These are phyloP conservation scores for Mycena venus DNA, from an alignment of 768 basidiomycete species.

Conservation along the genomic window DNA sequence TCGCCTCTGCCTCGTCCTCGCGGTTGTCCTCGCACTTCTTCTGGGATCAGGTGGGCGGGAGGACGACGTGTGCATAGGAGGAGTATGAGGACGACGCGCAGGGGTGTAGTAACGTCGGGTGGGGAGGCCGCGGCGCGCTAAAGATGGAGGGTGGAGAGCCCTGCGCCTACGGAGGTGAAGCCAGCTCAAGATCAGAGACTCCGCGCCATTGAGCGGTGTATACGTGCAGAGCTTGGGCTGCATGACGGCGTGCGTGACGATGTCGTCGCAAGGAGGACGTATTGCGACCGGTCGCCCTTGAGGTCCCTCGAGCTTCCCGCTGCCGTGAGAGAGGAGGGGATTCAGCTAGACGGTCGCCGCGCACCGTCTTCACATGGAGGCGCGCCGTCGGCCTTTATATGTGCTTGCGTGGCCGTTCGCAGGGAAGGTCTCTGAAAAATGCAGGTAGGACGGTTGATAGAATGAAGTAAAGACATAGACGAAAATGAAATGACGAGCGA, in stretches of 20 bases:
- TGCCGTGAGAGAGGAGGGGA: too few species aligned
- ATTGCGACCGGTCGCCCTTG: not conserved
- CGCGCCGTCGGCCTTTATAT: not conserved
- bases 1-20: too few species aligned
- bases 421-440: not conserved
- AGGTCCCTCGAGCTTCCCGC: too few species aligned
- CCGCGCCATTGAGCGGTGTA: conserved; percentile 77
- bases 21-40: too few species aligned
- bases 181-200: conserved; percentile 38
- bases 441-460: too few species aligned
- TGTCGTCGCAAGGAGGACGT: conserved; percentile 61
- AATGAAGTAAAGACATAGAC: not conserved
- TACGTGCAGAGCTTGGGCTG: conserved; percentile 65
- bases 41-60: conserved; percentile 71
- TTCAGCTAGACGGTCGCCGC: not conserved
- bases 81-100: too few species aligned
- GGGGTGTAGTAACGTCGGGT: too few species aligned
- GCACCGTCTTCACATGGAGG: not conserved
- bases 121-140: too few species aligned
- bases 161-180: too few species aligned
- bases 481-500: too few species aligned
- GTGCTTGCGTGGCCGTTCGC: not conserved
- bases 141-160: too few species aligned
- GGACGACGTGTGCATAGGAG: conserved; percentile 42
- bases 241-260: conserved; percentile 56